phyloP scores from a whole-genome alignment of 2,329 filamentous ascomycete genomes.

The Aspergillus vadensis region DNA sequence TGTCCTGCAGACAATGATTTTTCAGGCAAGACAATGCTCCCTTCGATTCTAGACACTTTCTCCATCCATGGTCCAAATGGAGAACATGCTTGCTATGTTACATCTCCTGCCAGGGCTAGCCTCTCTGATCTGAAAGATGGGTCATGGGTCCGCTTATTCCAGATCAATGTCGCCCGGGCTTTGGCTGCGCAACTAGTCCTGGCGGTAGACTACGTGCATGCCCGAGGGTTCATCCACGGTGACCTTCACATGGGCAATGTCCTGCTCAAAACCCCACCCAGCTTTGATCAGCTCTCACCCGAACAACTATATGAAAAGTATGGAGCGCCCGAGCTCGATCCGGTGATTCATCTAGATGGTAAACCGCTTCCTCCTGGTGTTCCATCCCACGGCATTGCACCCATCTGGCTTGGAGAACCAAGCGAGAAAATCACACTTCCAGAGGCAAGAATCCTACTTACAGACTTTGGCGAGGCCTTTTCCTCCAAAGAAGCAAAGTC shows the following conservation, averaged over 20 bases:
- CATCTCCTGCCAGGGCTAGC: conserved; percentile 21
- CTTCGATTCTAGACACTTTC: conserved; percentile 25
- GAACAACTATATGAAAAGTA: conserved; percentile 25
- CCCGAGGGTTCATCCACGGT: conserved; percentile 34
- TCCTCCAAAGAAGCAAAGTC: neutral
- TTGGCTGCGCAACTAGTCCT: conserved; percentile 33
- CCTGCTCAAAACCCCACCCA: conserved; percentile 28
- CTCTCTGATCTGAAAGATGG: conserved; percentile 23
- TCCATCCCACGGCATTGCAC: conserved; percentile 31
- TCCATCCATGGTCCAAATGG: conserved; percentile 29
- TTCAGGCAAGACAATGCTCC: conserved; percentile 14
- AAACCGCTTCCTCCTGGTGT: conserved; percentile 29
- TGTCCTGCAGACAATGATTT: neutral
- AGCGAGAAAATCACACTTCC: conserved; percentile 34
- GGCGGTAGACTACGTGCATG: conserved; percentile 29
- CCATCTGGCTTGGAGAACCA: conserved; percentile 40
- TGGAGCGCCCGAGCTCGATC: conserved; percentile 23
- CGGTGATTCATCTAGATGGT: conserved; percentile 25
- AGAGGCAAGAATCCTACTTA: conserved; percentile 30
- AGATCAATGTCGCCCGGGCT: conserved; percentile 26
- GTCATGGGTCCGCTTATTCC: conserved; percentile 28
- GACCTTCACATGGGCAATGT: conserved; percentile 42
- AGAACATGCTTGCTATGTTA: conserved; percentile 28
- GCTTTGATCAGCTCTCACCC: conserved; percentile 21
- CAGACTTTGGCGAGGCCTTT: conserved; percentile 45